Percentiles rank a stretch among this genome's conserved stretches.
Conservation (phyloP, 495 filamentous ascomycete species). For the Bryoglossum gracile region DNA sequence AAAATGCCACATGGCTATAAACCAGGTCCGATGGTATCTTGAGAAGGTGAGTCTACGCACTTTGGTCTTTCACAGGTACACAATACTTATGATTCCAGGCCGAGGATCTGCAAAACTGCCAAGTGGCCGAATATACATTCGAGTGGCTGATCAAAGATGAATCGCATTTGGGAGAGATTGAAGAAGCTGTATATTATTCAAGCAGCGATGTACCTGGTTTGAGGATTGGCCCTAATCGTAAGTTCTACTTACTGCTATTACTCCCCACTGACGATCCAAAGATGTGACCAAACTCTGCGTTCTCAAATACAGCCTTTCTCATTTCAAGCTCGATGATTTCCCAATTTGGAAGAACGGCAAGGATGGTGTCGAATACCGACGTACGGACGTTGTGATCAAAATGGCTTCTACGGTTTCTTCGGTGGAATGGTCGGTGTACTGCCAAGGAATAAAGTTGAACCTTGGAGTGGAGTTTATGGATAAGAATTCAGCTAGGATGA, state of each 20-base stretch:
- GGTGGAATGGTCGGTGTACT: not conserved
- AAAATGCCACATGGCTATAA: not conserved
- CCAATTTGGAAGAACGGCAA: not conserved
- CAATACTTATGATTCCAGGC: not conserved
- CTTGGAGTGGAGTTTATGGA: not conserved
- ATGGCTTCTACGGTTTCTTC: not conserved
- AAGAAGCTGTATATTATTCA: not conserved
- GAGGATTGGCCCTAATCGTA: not conserved
- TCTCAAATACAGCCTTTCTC: not conserved
- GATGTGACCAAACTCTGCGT: not conserved
- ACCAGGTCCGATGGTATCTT: not conserved
- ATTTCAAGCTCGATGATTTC: not conserved
- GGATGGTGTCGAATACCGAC: not conserved
- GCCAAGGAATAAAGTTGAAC: not conserved
- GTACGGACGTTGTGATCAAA: not conserved
- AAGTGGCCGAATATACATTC: not conserved
- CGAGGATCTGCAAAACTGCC: not conserved
- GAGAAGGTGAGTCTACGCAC: not conserved
- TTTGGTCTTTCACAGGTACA: no score
- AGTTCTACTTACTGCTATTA: not conserved
- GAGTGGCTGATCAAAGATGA: not conserved
- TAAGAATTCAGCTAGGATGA: not conserved
- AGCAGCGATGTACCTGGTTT: not conserved
- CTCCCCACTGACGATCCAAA: not conserved
- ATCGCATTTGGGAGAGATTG: not conserved